These are phyloP conservation scores for Neopestalotiopsis sp. DNA, from an alignment of 2,329 filamentous ascomycete genomes.

Conservation along the genomic window DNA sequence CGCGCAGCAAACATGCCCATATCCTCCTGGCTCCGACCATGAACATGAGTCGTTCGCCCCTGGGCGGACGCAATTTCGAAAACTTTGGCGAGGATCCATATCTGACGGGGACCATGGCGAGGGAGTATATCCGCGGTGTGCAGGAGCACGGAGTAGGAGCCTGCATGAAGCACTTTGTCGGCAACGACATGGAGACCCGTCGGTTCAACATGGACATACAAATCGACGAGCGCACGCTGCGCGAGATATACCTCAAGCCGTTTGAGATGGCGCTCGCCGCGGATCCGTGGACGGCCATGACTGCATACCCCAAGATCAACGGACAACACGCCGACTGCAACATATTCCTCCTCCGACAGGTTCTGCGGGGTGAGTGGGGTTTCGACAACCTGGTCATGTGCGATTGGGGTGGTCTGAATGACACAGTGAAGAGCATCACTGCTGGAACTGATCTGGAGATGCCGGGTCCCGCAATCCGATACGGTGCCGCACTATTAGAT, in stretches of 20 bases:
- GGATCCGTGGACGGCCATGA: conserved; percentile 69
- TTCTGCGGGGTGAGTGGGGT: conserved; percentile 61
- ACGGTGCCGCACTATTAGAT: neutral
- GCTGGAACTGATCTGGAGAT: conserved; percentile 48
- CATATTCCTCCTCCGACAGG: conserved; percentile 52
- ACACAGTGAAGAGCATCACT: conserved; percentile 37
- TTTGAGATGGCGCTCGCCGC: conserved; percentile 73
- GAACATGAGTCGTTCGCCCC: conserved; percentile 43
- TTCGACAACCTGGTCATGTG: conserved; percentile 49
- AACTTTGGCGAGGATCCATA: conserved; percentile 72
- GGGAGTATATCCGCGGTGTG: conserved; percentile 52
- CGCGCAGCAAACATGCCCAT: conserved; percentile 28
- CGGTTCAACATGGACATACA: conserved; percentile 65
- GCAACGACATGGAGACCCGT: conserved; percentile 70
- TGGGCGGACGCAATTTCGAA: conserved; percentile 73
- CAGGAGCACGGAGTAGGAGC: conserved; percentile 43
- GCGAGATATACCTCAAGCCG: conserved; percentile 71
- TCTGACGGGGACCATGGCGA: conserved; percentile 56
- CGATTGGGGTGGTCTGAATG: conserved; percentile 39
- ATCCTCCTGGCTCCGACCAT: conserved; percentile 23
- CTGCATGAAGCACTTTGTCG: conserved; percentile 51
- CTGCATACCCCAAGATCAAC: conserved; percentile 67
- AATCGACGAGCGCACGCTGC: conserved; percentile 64
- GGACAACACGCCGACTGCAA: conserved; percentile 61
- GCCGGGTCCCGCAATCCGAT: conserved; percentile 33